Base-by-base conservation (phyloP, 1,284 basidiomycete genomes). In the Polyporus tsugae region DNA sequence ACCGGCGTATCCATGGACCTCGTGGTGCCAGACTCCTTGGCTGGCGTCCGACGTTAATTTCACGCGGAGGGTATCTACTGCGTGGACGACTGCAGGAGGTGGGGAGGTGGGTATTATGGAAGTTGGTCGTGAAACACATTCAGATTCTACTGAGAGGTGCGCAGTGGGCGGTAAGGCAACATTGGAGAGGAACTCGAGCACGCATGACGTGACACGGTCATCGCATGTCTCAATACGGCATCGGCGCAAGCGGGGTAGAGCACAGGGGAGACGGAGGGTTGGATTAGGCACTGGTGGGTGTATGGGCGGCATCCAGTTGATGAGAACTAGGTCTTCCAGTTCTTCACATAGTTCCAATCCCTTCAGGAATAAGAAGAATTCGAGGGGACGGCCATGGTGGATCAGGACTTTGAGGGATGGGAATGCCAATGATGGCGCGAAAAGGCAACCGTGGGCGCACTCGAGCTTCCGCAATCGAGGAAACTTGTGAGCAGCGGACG, bases 291-390 rank as follows among this genome's bases (percentile, higher is more conserved):
- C 3, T 4, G 10, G 38, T 39, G 22, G 11, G 22, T 60, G 22
- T 15, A 25, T 41, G 38, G 58, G 58, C 5, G 22, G 38, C 22
- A 22, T 41, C 58, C 58, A 60, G 15, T 25, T 22, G 35, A 25
- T 13, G 22, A 60, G 58, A 11, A 13, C 3, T 6, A 60, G 36
- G 22, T 60, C 58, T 38, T 60, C 58, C 22, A 60, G 38, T 10
- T 60, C 11, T 17, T 10, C 36, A 38, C 58, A 60, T 4, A 60
- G 38, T 6, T 60, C 36, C 58, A 60, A 13, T 3, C 36, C 58
- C 58, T 25, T 60, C n/a, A 60, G 58, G 22, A 60, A 25, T 22
- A 60, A 41, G n/a, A 25, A 19, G 36, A 60, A 25, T 6, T 60
- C 38, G 38, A 60, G 38, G 6, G 58, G 36, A 11, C 38, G 36